Base-by-base conservation (phyloP, 2,329 filamentous ascomycete genomes). In the Talaromyces rugulosus region DNA sequence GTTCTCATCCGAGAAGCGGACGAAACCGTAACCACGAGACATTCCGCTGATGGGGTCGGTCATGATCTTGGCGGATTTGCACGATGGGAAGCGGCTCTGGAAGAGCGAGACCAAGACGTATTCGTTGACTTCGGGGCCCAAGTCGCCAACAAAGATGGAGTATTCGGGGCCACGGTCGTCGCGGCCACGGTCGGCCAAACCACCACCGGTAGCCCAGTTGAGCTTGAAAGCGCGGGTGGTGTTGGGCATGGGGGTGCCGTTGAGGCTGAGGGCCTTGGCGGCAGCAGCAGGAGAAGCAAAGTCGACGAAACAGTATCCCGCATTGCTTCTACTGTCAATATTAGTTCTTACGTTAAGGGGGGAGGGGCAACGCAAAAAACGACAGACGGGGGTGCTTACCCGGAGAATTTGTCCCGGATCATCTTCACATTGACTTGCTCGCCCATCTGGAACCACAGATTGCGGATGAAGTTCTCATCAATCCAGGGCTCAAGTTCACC, bases 61-160 rank as follows among this genome's bases (percentile, higher is more conserved):
- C 95, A 99, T 99, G 80, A 99, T 99, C 85, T 99, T 99, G 73
- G 95, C 95, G 42, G 92, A 96, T 83, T 98, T 98, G 90, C 94
- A 98, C 8, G 92, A 96, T 0, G 90, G 90, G 83, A 96, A 99
- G 65, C 94, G 92, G 73, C 88, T 89, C 81, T 98, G 94, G 86
- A 99, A 99, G 57, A 99, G 88, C 30, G 93, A 96, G 59, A 98
- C 94, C 63, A 99, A 84, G 62, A 98, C 94, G 73, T 96, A 98
- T 81, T 99, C 95, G 78, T 97, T 99, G 70, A 99, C 95, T 79
- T 99, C 95, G 7, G 96, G 95, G 64, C 95, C 95, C 66, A 99
- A 88, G 74, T 99, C 95, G 68, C 95, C 95, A 63, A 99, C 95
- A 74, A 99, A 99, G 79, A 99, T 98, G 70, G 90, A 94, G 78